Percentiles rank a stretch among this genome's conserved stretches.
phyloP scores from a whole-genome alignment of 116 monocot genomes.

The Papilionanthe hybrid region DNA sequence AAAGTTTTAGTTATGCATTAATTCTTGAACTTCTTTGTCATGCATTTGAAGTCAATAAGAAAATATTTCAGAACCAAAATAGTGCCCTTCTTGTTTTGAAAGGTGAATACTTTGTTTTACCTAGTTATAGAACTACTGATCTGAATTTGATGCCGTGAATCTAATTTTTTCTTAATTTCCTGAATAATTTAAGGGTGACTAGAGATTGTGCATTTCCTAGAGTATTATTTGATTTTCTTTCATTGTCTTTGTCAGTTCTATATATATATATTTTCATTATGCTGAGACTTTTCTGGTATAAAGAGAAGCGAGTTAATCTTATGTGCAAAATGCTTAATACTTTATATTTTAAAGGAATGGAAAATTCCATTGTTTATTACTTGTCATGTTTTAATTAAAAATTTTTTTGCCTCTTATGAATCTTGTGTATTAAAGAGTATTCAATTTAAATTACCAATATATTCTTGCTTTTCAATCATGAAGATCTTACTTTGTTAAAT shows the following conservation, averaged over 20 bases:
- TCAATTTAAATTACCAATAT: neutral
- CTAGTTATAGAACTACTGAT: no score
- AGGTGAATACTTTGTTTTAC: no score
- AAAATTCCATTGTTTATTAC: no score
- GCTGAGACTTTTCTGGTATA: neutral
- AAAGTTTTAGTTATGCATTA: no score
- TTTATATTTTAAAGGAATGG: neutral
- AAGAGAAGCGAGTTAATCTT: neutral
- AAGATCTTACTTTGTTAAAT: neutral
- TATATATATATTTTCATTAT: neutral
- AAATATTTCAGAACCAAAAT: no score
- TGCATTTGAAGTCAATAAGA: no score
- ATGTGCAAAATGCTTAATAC: conserved; percentile 1
- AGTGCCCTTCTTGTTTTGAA: no score
- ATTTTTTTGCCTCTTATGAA: neutral
- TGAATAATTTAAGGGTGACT: neutral
- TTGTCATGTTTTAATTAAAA: neutral
- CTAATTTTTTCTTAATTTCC: neutral
- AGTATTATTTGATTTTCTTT: neutral
- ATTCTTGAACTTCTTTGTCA: no score
- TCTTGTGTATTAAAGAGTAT: neutral
- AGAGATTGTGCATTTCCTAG: neutral
- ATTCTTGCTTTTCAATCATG: neutral
- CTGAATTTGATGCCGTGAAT: neutral
- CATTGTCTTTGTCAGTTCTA: neutral